A percentile compares a stretch with the other conserved stretches of the same genome.
These are phyloP conservation scores for Pseudogymnoascus sp. DNA, from an alignment of 2,329 filamentous ascomycete species.

Conservation along the genomic window DNA sequence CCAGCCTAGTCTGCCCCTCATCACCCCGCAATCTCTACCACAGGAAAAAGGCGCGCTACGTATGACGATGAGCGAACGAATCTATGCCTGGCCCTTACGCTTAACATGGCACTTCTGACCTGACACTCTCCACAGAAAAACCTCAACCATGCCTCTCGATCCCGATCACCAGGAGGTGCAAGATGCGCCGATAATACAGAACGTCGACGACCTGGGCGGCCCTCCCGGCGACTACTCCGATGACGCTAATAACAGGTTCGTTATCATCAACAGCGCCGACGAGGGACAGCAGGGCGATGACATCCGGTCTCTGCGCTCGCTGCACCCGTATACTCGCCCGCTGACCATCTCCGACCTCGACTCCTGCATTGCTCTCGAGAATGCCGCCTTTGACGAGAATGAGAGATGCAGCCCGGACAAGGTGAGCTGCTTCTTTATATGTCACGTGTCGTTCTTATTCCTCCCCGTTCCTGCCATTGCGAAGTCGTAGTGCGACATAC, in stretches of 20 bases:
- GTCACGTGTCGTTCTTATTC: neutral
- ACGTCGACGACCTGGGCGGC: neutral
- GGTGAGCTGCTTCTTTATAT: conserved; percentile 31
- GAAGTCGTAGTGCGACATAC: neutral
- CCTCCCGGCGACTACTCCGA: neutral
- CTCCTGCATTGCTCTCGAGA: conserved; percentile 48
- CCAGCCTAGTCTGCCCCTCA: conserved; percentile 2
- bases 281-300: neutral
- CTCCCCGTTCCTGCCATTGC: neutral
- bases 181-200: neutral
- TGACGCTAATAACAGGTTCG: neutral
- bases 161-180: neutral
- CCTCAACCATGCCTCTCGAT: conserved; percentile 5
- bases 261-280: neutral
- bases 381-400: conserved; percentile 44
- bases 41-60: neutral
- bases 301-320: conserved; percentile 37
- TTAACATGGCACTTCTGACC: conserved; percentile 5
- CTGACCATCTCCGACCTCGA: conserved; percentile 60
- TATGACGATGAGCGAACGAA: conserved; percentile 4
- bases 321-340: conserved; percentile 67
- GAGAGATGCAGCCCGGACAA: conserved; percentile 47
- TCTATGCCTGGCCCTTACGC: conserved; percentile 1
- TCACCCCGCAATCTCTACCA: conserved; percentile 1
- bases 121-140: conserved; percentile 1